phyloP scores from a whole-genome alignment of 2,329 filamentous ascomycete genomes.

The Aspergillus pseudonomiae region DNA sequence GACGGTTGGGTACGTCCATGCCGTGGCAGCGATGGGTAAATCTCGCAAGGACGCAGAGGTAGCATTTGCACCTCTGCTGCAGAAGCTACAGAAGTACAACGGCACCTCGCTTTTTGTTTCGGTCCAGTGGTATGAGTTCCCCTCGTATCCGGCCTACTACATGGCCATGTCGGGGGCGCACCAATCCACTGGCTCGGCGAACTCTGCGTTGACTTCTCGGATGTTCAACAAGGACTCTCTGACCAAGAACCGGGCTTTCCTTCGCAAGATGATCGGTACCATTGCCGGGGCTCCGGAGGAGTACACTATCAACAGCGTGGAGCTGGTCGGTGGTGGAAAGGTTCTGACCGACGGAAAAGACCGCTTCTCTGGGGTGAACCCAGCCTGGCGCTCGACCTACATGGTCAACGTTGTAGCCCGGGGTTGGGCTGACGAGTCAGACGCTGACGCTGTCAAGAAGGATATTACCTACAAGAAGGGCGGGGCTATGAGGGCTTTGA shows the following conservation, averaged over 20 bases:
- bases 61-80: constrained; percentile 10
- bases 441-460: constrained; percentile 23
- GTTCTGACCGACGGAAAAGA: constrained; percentile 34
- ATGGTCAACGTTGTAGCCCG: constrained; percentile 34
- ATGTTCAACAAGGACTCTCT: constrained; percentile 25
- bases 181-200: constrained; percentile 23
- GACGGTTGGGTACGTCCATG: constrained; percentile 20
- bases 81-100: constrained; percentile 9
- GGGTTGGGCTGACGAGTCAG: constrained; percentile 19
- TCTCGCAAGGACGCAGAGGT: constrained; percentile 11
- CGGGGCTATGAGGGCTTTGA: constrained; percentile 33
- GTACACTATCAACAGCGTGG: constrained; percentile 21
- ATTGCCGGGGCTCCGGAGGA: constrained; percentile 19
- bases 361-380: constrained; percentile 50
- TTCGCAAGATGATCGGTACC: constrained; percentile 12
- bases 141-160: constrained; percentile 33
- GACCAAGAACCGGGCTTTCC: constrained; percentile 1
- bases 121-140: constrained; percentile 28
- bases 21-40: constrained; percentile 16
- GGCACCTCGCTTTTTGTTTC: constrained; percentile 11
- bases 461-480: constrained; percentile 38
- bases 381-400: constrained; percentile 54
- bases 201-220: constrained; percentile 26
- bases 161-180: constrained; percentile 29
- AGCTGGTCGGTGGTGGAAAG: constrained; percentile 30